phyloP scores from a whole-genome alignment of 495 filamentous ascomycete species.

The Penicillium crystallinum region DNA sequence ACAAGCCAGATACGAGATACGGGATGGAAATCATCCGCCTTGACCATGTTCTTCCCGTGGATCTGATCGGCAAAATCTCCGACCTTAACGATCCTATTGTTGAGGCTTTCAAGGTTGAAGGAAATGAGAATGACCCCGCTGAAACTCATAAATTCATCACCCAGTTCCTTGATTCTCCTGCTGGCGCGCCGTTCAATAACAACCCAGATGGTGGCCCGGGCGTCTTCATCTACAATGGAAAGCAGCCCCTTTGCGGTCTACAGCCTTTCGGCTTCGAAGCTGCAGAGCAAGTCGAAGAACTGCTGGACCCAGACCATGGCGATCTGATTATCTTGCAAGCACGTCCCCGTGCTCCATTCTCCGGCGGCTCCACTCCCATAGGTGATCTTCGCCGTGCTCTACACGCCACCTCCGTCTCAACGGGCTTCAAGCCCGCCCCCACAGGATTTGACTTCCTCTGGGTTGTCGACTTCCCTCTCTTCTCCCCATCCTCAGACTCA shows the following conservation, averaged over 20 bases:
- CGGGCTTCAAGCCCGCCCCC: slow-evolving; percentile 50
- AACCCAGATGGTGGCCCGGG: slow-evolving; percentile 70
- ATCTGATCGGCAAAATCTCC: slow-evolving; percentile 69
- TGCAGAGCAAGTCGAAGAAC: slow-evolving; percentile 51
- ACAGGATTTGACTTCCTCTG: slow-evolving; percentile 65
- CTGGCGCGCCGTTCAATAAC: slow-evolving; percentile 52
- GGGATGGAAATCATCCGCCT: slow-evolving; percentile 57
- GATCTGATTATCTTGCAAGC: slow-evolving; percentile 79
- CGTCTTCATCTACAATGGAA: slow-evolving; percentile 66
- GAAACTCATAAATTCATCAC: slow-evolving; percentile 56
- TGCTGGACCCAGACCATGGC: slow-evolving; percentile 55
- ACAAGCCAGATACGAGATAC: slow-evolving; percentile 84
- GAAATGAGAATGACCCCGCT: slow-evolving; percentile 39
- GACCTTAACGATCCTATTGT: slow-evolving; percentile 55
- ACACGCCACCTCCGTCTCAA: slow-evolving; percentile 57
- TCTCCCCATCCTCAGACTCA: slow-evolving; percentile 61
- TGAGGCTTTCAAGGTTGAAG: slow-evolving; percentile 63
- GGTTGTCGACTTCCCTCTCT: slow-evolving; percentile 88
- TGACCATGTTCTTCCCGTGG: slow-evolving; percentile 55
- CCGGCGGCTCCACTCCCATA: slow-evolving; percentile 67
- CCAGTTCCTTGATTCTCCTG: slow-evolving; percentile 63
- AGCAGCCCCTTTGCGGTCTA: slow-evolving; percentile 66
- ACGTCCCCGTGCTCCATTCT: slow-evolving; percentile 54
- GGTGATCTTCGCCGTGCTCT: slow-evolving; percentile 71
- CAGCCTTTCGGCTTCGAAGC: slow-evolving; percentile 71